These are phyloP conservation scores for Syncephalastrum racemosum DNA, from an alignment of 371 early-diverging fungal species.

Conservation along the genomic window DNA sequence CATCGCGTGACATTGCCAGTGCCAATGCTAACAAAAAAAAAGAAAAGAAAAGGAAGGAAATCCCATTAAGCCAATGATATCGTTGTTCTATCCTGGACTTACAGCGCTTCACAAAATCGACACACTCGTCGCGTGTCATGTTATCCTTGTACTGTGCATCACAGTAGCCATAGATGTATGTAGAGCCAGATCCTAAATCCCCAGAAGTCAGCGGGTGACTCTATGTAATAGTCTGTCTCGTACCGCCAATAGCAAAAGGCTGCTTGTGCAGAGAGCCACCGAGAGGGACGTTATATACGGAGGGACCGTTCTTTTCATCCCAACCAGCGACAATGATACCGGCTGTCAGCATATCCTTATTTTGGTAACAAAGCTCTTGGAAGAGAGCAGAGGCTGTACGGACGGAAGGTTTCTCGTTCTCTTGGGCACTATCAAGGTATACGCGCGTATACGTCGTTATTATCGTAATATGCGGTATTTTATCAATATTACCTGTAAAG, in stretches of 20 bases:
- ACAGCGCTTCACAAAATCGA: slow-evolving; percentile 96
- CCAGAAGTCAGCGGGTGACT: background rate
- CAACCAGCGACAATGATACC: slow-evolving; percentile 99
- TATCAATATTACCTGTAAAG: slow-evolving; percentile 69
- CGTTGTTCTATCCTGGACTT: slow-evolving; percentile 25
- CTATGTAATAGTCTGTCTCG: background rate
- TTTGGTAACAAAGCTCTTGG: slow-evolving; percentile 94
- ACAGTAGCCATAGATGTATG: slow-evolving; percentile 98
- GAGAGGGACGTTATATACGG: slow-evolving; percentile 92
- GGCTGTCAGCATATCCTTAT: slow-evolving; percentile 91
- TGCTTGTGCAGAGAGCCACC: slow-evolving; percentile 95
- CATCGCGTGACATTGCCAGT: slow-evolving; percentile 97
- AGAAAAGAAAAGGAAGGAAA: background rate
- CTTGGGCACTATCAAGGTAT: slow-evolving; percentile 63
- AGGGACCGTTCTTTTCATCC: slow-evolving; percentile 91
- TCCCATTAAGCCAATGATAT: background rate
- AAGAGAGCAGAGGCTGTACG: slow-evolving; percentile 92
- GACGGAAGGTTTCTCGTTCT: slow-evolving; percentile 86
- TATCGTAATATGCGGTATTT: background rate
- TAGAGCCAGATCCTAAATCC: slow-evolving; percentile 87
- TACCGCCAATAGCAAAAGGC: slow-evolving; percentile 95
- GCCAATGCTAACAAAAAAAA: slow-evolving; percentile 67
- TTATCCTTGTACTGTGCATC: slow-evolving; percentile 84
- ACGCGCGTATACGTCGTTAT: background rate
- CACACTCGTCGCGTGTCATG: slow-evolving; percentile 91